Conservation (phyloP, 306 rosid species). For the Trichosanthes truncata region DNA sequence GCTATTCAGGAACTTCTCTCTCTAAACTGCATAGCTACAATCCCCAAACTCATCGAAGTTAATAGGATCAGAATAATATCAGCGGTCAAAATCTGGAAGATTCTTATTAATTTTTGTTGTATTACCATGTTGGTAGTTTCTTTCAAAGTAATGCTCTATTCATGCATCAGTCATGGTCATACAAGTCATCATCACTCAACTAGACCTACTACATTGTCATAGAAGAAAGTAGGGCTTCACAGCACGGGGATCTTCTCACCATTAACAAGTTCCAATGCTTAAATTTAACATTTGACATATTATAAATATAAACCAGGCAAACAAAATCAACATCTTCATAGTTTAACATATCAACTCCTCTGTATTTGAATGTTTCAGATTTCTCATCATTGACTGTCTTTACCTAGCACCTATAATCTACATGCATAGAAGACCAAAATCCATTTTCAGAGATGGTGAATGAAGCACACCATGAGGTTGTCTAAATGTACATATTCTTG, state of each 20-base stretch:
- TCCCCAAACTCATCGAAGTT: not conserved
- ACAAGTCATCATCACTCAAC: not conserved
- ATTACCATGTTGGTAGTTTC: not conserved
- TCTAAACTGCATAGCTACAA: not conserved
- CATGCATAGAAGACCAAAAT: not conserved
- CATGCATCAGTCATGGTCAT: not conserved
- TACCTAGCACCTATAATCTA: not conserved
- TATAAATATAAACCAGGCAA: not conserved
- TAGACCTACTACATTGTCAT: not conserved
- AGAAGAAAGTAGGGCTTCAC: not conserved
- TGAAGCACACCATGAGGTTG: not conserved
- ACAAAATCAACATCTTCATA: not conserved
- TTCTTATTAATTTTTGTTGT: not conserved
- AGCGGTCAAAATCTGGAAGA: not conserved
- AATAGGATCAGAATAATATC: not conserved
- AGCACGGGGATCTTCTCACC: not conserved
- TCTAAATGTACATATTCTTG: not conserved
- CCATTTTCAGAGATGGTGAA: not conserved
- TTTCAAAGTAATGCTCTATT: not conserved
- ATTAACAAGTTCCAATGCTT: not conserved
- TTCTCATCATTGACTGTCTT: not conserved
- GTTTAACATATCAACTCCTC: not conserved
- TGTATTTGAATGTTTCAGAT: not conserved
- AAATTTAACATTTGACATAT: not conserved
- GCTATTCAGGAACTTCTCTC: not conserved